A percentile compares a stretch with the other conserved stretches of the same genome.
phyloP scores from a whole-genome alignment of 805 yeast species.

The Candida dendrica region DNA sequence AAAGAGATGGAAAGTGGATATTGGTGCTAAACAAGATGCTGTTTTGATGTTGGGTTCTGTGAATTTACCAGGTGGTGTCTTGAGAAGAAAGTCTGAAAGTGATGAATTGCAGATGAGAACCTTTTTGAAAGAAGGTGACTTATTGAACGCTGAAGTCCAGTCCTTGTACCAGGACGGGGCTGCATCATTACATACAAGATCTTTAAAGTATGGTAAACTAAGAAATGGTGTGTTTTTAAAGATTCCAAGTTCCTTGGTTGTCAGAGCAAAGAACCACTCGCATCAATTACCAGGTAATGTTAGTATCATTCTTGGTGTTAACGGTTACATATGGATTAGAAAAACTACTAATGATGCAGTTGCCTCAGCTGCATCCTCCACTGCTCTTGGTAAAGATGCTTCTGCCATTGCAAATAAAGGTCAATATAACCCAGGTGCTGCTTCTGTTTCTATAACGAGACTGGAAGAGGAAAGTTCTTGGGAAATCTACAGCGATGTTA shows the following conservation, averaged over 20 bases:
- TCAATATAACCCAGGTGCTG: conserved; percentile 48
- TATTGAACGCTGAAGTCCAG: conserved; percentile 94
- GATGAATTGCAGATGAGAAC: conserved; percentile 96
- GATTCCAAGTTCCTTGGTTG: conserved; percentile 77
- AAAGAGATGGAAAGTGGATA: conserved; percentile 93
- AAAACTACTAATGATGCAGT: conserved; percentile 43
- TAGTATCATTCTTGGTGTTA: conserved; percentile 84
- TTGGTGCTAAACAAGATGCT: conserved; percentile 93
- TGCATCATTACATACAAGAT: conserved; percentile 91
- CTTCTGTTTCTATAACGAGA: conserved; percentile 68
- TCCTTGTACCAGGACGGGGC: conserved; percentile 82
- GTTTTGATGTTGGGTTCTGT: conserved; percentile 90
- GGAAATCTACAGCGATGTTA: conserved; percentile 90
- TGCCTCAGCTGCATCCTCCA: conserved; percentile 20
- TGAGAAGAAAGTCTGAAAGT: conserved; percentile 87
- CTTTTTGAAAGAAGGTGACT: conserved; percentile 91
- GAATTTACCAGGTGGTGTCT: conserved; percentile 93
- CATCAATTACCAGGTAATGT: conserved; percentile 92
- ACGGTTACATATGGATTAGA: conserved; percentile 90
- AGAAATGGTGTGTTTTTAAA: conserved; percentile 80
- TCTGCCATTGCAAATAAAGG: conserved; percentile 21
- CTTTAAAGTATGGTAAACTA: conserved; percentile 89
- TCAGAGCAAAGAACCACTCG: conserved; percentile 82
- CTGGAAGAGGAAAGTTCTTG: conserved; percentile 89
- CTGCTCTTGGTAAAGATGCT: conserved; percentile 24